Evolutionary conservation across 2,329 filamentous ascomycete species (phyloP).

Genomic region (Aspergillus niger): DNA sequence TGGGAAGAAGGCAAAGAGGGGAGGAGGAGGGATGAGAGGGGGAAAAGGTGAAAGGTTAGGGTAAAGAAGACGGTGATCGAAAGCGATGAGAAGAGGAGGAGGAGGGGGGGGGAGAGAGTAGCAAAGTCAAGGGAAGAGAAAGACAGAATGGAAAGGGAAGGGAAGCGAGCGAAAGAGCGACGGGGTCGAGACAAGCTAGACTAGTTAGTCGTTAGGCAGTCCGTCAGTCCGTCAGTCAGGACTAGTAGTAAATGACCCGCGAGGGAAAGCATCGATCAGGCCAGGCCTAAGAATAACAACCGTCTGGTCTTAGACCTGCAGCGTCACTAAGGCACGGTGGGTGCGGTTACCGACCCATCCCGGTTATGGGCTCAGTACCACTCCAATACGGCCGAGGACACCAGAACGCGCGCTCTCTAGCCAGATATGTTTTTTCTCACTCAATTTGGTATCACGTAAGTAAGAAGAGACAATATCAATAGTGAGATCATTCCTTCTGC

Average conservation of each 20-base stretch:
- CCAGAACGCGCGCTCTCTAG: background rate
- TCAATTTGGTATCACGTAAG: background rate
- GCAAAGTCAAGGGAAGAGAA: background rate
- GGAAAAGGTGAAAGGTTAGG: background rate
- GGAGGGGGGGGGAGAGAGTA: background rate
- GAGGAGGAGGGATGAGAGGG: background rate
- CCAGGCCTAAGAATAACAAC: constrained; percentile 19
- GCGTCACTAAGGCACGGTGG: constrained; percentile 3
- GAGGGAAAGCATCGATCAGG: constrained; percentile 15
- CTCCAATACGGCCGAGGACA: background rate
- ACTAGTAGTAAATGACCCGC: background rate
- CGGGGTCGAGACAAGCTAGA: background rate
- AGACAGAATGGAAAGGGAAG: background rate
- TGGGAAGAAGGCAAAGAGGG: background rate
- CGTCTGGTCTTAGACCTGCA: constrained; percentile 20
- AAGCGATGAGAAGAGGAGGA: background rate
- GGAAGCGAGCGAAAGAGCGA: constrained; percentile 2
- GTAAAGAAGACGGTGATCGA: background rate
- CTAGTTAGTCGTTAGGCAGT: background rate
- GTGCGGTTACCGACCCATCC: constrained; percentile 1
- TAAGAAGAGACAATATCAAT: background rate
- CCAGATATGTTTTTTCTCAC: background rate
- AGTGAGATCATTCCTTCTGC: background rate
- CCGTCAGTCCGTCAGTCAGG: background rate
- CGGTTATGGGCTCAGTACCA: background rate